Evolutionary conservation across 139 green algal species (phyloP), one percentile per base, ranked within the genome.

Genomic region (Chlorella sorokiniana): DNA sequence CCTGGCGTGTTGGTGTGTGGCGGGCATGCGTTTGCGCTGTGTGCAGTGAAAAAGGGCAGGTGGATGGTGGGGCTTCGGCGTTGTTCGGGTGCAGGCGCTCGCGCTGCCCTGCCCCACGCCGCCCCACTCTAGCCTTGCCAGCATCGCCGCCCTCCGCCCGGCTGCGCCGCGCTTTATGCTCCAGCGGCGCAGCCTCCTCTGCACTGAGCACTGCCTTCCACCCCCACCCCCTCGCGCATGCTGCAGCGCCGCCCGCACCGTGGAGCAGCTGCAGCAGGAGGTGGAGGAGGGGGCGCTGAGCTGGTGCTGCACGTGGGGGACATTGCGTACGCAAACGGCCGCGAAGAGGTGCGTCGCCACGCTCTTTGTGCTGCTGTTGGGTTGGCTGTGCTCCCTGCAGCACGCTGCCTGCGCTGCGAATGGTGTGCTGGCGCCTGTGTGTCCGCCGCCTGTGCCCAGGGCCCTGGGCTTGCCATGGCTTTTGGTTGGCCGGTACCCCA

Each of bases 301-400:
- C 70, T 95, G n/a, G 69, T 94, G 16, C 70, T 94, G 51, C 92
- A 96, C 76, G 71, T 93, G 0, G 91, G 90, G 0, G 91, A 94
- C 77, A 85, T 94, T n/a, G 83, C 81, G 10, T 94, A 94, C 52
- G 85, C 91, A 3, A 86, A 94, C 67, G 92, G 92, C 23, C 69
- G 81, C 18, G 78, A 84, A 33, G 70, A 81, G 81, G 54, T 84
- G 85, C n/a, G 69, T 84, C 18, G 8, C n/a, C n/a, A 22, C 56
- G 29, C 48, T 16, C 48, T 59, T 11, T 59, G 71, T 38, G n/a
- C 27, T n/a, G n/a, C n/a, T n/a, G n/a, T n/a, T n/a, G n/a, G n/a
- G n/a, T n/a, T n/a, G 14, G 10, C 14, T n/a, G 38, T 37, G 68
- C 20, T 65, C 56, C 6, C 6, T 31, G 56, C 56, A 33, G 56